Evolutionary conservation across 768 basidiomycete species (phyloP).

Genomic region (Lactarius tabidus): DNA sequence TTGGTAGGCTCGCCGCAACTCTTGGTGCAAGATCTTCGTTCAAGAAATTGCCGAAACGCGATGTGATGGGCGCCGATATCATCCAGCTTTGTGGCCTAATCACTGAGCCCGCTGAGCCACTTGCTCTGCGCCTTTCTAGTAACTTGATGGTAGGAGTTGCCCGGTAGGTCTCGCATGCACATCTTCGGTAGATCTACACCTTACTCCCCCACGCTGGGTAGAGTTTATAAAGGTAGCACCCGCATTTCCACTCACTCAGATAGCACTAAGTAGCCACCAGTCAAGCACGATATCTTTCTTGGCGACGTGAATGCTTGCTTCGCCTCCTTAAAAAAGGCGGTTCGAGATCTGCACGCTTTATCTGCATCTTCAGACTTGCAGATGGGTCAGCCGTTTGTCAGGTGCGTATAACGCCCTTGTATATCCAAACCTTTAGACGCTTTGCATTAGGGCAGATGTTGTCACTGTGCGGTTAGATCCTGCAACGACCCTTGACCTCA

Average conservation of each 20-base stretch:
- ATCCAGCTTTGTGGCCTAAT: constrained; percentile 76
- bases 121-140: constrained; percentile 82
- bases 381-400: constrained; percentile 62
- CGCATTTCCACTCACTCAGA: neutral
- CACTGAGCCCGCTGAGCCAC: constrained; percentile 75
- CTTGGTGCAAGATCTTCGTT: constrained; percentile 84
- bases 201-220: constrained; percentile 23
- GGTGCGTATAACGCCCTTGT: constrained; percentile 39
- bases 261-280: constrained; percentile 36
- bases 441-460: constrained; percentile 31
- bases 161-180: constrained; percentile 47
- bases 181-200: neutral
- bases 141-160: constrained; percentile 88
- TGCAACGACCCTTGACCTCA: constrained; percentile 27
- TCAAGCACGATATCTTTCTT: constrained; percentile 81
- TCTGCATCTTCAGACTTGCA: constrained; percentile 53
- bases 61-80: constrained; percentile 83
- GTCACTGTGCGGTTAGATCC: constrained; percentile 33
- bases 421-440: constrained; percentile 5
- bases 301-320: constrained; percentile 78
- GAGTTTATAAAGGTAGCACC: constrained; percentile 47
- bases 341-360: constrained; percentile 56
- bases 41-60: constrained; percentile 76
- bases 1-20: constrained; percentile 80
- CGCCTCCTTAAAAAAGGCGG: constrained; percentile 70